Conservation (phyloP, 768 basidiomycete species). For the Mycena metata region DNA sequence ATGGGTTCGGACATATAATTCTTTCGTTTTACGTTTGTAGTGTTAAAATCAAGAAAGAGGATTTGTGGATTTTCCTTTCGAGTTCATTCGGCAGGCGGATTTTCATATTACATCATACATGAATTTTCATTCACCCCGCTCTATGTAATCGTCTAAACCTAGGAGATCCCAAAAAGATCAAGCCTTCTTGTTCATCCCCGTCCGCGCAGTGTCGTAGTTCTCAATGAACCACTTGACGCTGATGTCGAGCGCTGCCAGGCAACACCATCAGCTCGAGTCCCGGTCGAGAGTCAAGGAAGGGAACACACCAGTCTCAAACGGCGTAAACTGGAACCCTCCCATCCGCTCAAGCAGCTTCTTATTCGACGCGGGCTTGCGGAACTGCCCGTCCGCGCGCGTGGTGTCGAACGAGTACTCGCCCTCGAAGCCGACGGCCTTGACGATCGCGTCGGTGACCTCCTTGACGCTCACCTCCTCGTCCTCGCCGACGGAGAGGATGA, state of each 20-base stretch:
- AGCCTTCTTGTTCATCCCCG: constrained; percentile 42
- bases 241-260: constrained; percentile 72
- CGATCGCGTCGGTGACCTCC: constrained; percentile 91
- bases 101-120: too few relatives aligned
- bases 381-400: constrained; percentile 90
- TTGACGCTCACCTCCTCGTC: constrained; percentile 96
- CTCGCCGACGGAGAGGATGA: constrained; percentile 95
- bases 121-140: too few relatives aligned
- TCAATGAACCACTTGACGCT: constrained; percentile 90
- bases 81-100: too few relatives aligned
- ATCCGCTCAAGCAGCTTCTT: constrained; percentile 84
- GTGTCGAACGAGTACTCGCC: constrained; percentile 91
- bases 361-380: constrained; percentile 96
- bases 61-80: neutral
- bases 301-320: constrained; percentile 82
- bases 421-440: constrained; percentile 82
- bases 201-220: constrained; percentile 76
- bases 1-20: constrained; percentile 1
- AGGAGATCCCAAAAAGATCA: neutral
- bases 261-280: constrained; percentile 17
- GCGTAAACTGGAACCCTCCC: constrained; percentile 90
- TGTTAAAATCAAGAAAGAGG: neutral
- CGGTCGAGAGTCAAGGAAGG: neutral
- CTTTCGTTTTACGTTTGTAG: neutral
- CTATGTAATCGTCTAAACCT: neutral